Evolutionary conservation across 176 grass and related monocot genomes (phyloP), one percentile per base, ranked within the genome.

Genomic region (Cenchrus fungigraminus): DNA sequence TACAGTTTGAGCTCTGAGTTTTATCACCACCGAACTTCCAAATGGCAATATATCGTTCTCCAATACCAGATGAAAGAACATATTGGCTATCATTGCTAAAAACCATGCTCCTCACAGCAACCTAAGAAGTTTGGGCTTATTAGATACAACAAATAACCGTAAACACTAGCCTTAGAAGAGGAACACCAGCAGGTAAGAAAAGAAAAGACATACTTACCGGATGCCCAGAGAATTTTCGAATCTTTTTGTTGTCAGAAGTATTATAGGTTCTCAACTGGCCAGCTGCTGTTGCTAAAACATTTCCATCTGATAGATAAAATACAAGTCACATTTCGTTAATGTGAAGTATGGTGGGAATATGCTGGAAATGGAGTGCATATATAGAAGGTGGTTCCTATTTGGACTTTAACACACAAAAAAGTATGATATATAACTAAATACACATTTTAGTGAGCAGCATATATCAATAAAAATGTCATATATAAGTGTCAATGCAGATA

Each of bases 151-250:
- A 29, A 8, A 67, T 59, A 65, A 68, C 3, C 8, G 1, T 53
- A 52, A 12, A 75, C 28, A 74, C 46, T 54, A 75, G 42, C 19
- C n/a, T 62, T 49, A 60, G 17, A 86, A 83, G 40, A 60, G 55
- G 68, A 86, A 63, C 9, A 42, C 44, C 2, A 19, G 4, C 65
- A 74, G 19, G 76, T 61, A 65, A 85, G 57, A 46, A 51, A 42
- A 73, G 34, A 37, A 37, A 74, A 79, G 63, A 54, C 14, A 44
- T 59, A 89, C 91, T 77, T 67, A 99, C 97, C 17, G 91, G 91
- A 87, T 99, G 97, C 37, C 97, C 97, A 77, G 91, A 91, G 76
- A 96, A 94, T 70, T 99, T 96, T 82, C 96, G 76, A 68, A 99
- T 89, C 77, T 96, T 99, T 83, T 96, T 99, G 78, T 94, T 88